Evolutionary conservation across 2,329 filamentous ascomycete genomes (phyloP).

Genomic region (Aureobasidium melanogenum): DNA sequence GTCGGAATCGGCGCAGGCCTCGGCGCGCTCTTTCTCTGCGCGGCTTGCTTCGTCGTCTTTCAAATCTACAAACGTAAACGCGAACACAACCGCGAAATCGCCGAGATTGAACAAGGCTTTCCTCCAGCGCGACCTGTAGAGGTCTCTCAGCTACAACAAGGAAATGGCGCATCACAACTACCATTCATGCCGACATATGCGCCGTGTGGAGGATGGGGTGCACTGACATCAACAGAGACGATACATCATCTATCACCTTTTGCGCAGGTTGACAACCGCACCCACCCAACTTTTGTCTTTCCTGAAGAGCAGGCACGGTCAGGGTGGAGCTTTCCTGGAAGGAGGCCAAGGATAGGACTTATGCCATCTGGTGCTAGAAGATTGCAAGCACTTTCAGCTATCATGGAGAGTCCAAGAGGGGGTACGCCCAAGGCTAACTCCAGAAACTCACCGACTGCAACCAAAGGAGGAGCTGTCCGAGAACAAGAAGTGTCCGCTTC

Average conservation of each 20-base stretch:
- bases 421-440: conserved; percentile 8
- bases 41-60: conserved; percentile 18
- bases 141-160: conserved; percentile 14
- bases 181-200: conserved; percentile 26
- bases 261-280: neutral
- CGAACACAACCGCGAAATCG: conserved; percentile 19
- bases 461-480: neutral
- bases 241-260: conserved; percentile 14
- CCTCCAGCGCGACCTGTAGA: neutral
- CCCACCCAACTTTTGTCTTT: neutral
- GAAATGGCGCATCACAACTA: conserved; percentile 7
- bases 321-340: neutral
- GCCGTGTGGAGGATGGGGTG: conserved; percentile 31
- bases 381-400: conserved; percentile 25
- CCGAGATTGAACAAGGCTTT: conserved; percentile 20
- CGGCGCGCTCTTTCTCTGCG: conserved; percentile 20
- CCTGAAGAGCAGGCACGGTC: neutral
- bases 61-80: conserved; percentile 19
- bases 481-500: neutral
- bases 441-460: neutral
- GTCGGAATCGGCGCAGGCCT: conserved; percentile 23
- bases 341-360: conserved; percentile 1
- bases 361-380: conserved; percentile 1
- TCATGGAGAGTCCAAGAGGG: conserved; percentile 31
- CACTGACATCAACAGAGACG: conserved; percentile 32